A percentile compares a stretch with the other conserved stretches of the same genome.
phyloP scores from a whole-genome alignment of 768 basidiomycete species.

The Rhodocollybia butyracea region DNA sequence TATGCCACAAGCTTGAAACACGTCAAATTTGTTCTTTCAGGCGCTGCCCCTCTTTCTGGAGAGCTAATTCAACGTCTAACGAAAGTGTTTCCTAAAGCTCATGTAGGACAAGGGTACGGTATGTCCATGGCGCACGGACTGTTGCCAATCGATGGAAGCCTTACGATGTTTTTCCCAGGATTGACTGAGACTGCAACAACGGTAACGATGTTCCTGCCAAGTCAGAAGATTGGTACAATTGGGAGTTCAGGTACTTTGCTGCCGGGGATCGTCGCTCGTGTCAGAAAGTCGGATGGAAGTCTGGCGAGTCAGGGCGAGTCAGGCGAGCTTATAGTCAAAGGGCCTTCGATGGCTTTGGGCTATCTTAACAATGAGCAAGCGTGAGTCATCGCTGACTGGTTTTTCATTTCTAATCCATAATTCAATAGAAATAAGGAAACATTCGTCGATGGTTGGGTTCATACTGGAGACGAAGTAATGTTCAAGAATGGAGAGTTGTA shows the following conservation, averaged over 20 bases:
- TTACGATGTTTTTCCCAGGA: slow-evolving; percentile 50
- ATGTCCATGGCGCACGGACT: too few relatives aligned
- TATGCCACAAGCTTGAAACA: slow-evolving; percentile 48
- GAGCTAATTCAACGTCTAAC: slow-evolving; percentile 49
- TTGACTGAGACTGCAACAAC: slow-evolving; percentile 41
- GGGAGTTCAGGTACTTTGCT: slow-evolving; percentile 59
- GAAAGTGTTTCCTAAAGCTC: too few relatives aligned
- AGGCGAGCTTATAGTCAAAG: slow-evolving; percentile 59
- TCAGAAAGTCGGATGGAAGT: slow-evolving; percentile 56
- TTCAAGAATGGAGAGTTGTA: slow-evolving; percentile 61
- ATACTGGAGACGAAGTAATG: slow-evolving; percentile 72
- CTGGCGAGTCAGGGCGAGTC: slow-evolving; percentile 54
- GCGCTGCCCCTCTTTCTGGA: slow-evolving; percentile 62
- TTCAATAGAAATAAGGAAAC: slow-evolving; percentile 68
- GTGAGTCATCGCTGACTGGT: slow-evolving; percentile 33
- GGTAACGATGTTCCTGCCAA: slow-evolving; percentile 41
- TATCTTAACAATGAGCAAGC: slow-evolving; percentile 59
- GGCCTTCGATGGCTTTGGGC: slow-evolving; percentile 57
- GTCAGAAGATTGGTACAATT: slow-evolving; percentile 40
- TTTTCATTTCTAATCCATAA: too few relatives aligned
- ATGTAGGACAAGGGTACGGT: too few relatives aligned
- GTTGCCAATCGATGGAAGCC: too few relatives aligned
- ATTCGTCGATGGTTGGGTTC: slow-evolving; percentile 57
- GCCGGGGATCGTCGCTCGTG: slow-evolving; percentile 53
- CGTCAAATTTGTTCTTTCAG: slow-evolving; percentile 51